These are phyloP conservation scores for Neurospora sp. DNA, from an alignment of 2,329 filamentous ascomycete genomes.

Conservation along the genomic window DNA sequence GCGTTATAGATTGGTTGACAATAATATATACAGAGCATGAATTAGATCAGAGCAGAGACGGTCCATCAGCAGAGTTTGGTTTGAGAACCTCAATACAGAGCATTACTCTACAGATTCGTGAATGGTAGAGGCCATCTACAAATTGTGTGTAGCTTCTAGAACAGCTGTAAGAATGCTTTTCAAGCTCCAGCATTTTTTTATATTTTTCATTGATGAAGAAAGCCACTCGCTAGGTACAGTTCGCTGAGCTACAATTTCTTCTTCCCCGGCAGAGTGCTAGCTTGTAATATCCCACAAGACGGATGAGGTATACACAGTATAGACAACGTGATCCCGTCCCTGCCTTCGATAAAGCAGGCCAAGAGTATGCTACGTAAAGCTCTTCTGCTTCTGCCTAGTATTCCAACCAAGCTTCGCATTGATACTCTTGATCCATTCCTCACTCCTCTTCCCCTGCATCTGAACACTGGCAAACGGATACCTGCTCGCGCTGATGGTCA, in stretches of 20 bases:
- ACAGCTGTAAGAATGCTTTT: background rate
- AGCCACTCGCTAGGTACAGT: background rate
- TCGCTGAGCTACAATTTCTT: background rate
- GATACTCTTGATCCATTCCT: constrained; percentile 79
- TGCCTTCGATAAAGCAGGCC: background rate
- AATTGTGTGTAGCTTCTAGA: background rate
- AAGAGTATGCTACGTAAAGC: constrained; percentile 38
- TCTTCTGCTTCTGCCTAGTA: constrained; percentile 67
- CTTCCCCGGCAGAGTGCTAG: background rate
- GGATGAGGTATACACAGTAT: background rate
- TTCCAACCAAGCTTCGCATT: constrained; percentile 75
- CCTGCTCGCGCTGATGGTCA: constrained; percentile 70
- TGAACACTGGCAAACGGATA: constrained; percentile 75
- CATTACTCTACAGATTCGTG: background rate
- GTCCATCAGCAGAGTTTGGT: background rate
- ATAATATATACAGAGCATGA: background rate
- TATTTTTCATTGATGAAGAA: background rate
- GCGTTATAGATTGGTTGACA: background rate
- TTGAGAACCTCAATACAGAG: background rate
- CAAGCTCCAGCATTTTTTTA: background rate
- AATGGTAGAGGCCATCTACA: background rate
- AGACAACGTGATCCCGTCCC: background rate
- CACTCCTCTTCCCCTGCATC: constrained; percentile 56
- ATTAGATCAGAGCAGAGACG: background rate
- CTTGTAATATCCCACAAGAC: background rate